phyloP scores from a whole-genome alignment of 495 filamentous ascomycete genomes.

The Tuber borchii region DNA sequence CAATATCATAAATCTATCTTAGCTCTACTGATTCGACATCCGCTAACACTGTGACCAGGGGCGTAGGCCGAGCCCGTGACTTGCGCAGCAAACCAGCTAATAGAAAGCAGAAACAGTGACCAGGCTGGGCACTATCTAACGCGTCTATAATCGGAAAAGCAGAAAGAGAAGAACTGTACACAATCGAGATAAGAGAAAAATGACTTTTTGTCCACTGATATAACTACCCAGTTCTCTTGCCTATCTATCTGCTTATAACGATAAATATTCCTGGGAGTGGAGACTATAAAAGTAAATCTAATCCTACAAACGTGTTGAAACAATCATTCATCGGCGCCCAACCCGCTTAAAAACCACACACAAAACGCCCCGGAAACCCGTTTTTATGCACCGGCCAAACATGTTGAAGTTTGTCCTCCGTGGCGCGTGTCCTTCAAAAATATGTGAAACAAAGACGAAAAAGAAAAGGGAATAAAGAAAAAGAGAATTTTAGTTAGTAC shows the following conservation, averaged over 20 bases:
- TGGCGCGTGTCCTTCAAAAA: conserved; percentile 18
- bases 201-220: background rate
- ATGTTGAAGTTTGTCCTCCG: conserved; percentile 46
- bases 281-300: background rate
- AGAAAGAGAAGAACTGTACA: no score
- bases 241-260: no score
- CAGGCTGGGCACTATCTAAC: no score
- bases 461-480: conserved; percentile 9
- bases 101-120: no score
- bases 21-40: no score
- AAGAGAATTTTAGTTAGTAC: background rate
- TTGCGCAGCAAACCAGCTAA: no score
- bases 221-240: background rate
- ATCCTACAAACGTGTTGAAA: conserved; percentile 4
- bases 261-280: background rate
- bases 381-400: conserved; percentile 42
- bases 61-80: no score
- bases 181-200: no score
- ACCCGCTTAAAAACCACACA: background rate
- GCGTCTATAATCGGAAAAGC: no score
- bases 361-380: conserved; percentile 11
- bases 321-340: background rate
- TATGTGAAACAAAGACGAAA: conserved; percentile 22
- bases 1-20: no score
- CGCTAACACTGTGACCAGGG: no score